These are phyloP conservation scores for Astrephomene gubernaculifera DNA, from an alignment of 139 green algal species.

Conservation along the genomic window DNA sequence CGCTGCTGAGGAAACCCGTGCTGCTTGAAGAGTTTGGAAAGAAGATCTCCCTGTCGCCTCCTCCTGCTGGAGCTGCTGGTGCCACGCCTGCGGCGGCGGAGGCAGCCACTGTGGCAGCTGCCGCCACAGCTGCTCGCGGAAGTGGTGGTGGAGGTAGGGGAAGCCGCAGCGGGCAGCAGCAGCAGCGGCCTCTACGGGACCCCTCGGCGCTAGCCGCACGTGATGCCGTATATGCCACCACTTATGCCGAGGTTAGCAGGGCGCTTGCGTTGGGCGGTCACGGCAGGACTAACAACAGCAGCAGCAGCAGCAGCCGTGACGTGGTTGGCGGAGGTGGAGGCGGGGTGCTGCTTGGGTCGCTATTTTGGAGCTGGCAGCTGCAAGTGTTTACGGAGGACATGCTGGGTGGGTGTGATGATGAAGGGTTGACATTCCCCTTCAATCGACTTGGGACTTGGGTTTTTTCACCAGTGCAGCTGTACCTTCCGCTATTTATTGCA, in stretches of 20 bases:
- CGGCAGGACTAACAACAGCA: not conserved
- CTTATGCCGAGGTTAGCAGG: not conserved
- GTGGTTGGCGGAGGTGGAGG: no score
- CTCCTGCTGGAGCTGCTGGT: not conserved
- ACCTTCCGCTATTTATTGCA: not conserved
- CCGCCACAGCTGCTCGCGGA: not conserved
- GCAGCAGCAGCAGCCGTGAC: no score
- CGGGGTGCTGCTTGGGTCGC: constrained; percentile 32
- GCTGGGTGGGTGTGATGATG: not conserved
- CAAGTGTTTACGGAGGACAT: constrained; percentile 35
- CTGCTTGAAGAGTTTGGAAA: constrained; percentile 87
- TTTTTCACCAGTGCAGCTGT: not conserved
- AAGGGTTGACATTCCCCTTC: no score
- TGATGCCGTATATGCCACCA: not conserved
- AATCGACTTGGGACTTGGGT: no score
- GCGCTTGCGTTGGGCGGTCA: not conserved
- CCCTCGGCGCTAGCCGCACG: not conserved
- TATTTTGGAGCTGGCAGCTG: constrained; percentile 62
- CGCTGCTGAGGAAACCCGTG: constrained; percentile 75
- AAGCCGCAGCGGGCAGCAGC: no score
- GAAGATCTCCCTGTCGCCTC: constrained; percentile 38
- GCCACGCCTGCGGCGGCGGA: not conserved
- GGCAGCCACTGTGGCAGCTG: not conserved
- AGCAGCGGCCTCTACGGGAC: no score
- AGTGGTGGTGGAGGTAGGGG: not conserved